Evolutionary conservation across 2,329 filamentous ascomycete genomes (phyloP), one percentile per base, ranked within the genome.

Genomic region (Huntiella moniliformis): DNA sequence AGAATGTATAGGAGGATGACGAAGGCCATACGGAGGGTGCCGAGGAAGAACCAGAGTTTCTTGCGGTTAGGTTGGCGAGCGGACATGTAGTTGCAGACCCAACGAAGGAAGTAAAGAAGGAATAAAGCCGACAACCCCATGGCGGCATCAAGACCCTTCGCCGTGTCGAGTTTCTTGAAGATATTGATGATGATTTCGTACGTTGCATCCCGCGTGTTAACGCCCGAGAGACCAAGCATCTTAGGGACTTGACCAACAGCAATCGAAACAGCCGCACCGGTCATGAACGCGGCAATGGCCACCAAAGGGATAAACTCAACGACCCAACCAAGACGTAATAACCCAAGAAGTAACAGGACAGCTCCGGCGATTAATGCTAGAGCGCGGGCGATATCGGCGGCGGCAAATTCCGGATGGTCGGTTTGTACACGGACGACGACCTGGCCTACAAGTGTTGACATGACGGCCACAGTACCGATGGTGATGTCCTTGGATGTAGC

Each of bases 401-500:
- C 60, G 0, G 55, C 51, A 33, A 65, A 57, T 34, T 63, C 56
- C 8, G 64, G 66, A 38, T 63, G 56, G 10, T 51, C 53, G 4
- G 60, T 59, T 6, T 55, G 58, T 50, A 63, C 63, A 38, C 57
- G 57, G 32, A 59, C 55, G 11, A 71, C 63, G 37, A 71, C 63
- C 51, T 67, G 64, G 15, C 68, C 68, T 2, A 68, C 68, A 17
- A 71, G 61, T 40, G 66, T 65, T 15, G 67, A 70, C 66, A 70
- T 68, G 54, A 70, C 66, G 16, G 67, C 66, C 13, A 69, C 67
- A 10, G 67, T 81, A 12, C 88, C 88, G 47, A 96, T 96, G 7
- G 88, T 95, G 57, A 98, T 96, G 61, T 98, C 88, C 59, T 96
- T 98, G 11, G 88, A 95, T 0, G 91, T 98, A 32, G 87, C 91